These are phyloP conservation scores for Mycena olivaceomarginata DNA, from an alignment of 768 basidiomycete species.

Conservation along the genomic window DNA sequence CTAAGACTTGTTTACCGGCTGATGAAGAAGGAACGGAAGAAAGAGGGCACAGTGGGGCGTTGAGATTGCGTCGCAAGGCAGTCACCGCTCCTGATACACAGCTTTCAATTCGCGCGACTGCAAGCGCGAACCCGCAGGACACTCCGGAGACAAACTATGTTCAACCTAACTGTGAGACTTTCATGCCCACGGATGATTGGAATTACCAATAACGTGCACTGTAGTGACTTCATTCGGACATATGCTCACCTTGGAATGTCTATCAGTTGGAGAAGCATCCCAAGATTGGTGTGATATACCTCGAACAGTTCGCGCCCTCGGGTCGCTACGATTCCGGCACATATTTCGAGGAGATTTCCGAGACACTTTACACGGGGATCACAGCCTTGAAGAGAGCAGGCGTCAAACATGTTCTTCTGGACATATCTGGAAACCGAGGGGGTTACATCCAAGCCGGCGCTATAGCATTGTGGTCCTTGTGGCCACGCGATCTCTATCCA, in stretches of 20 bases:
- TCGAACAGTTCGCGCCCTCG: constrained; percentile 42
- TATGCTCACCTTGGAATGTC: constrained; percentile 39
- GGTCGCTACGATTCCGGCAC: constrained; percentile 3
- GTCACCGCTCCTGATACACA: constrained; percentile 32
- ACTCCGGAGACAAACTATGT: constrained; percentile 27
- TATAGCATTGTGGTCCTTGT: constrained; percentile 35
- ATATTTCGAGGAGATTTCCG: constrained; percentile 33
- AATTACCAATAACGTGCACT: too few relatives aligned
- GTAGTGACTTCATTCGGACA: too few relatives aligned
- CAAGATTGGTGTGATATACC: constrained; percentile 44
- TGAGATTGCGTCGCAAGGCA: constrained; percentile 7
- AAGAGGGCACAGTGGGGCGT: too few relatives aligned
- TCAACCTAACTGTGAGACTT: constrained; percentile 40
- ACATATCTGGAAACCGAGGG: constrained; percentile 42
- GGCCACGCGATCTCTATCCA: constrained; percentile 39
- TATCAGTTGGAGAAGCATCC: constrained; percentile 41
- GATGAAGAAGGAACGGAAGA: not conserved
- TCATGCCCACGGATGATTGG: too few relatives aligned
- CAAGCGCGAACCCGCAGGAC: not conserved
- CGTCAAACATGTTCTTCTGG: constrained; percentile 41
- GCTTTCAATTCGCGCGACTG: constrained; percentile 12
- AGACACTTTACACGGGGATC: constrained; percentile 36
- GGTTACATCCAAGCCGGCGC: constrained; percentile 42
- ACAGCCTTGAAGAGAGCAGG: constrained; percentile 40
- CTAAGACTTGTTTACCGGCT: constrained; percentile 31